A percentile compares a stretch with the other conserved stretches of the same genome.
Conservation (phyloP, 306 rosid species). For the Prunus padus region DNA sequence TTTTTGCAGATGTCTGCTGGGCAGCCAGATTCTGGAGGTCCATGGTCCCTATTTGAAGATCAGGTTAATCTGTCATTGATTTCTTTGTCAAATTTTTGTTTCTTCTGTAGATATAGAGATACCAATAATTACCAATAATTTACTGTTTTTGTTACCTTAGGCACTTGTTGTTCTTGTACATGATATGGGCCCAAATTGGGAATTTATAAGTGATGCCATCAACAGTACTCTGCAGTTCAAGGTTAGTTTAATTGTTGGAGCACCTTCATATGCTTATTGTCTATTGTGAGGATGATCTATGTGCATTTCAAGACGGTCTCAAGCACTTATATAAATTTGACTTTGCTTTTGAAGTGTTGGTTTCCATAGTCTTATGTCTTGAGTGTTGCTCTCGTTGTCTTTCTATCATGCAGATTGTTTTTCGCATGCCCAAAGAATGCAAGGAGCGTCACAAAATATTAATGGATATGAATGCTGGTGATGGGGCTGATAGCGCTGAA, state of each 20-base stretch:
- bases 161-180: slow-evolving; percentile 98
- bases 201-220: slow-evolving; percentile 91
- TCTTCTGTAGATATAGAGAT: slow-evolving; percentile 13
- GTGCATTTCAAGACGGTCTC: slow-evolving; percentile 2
- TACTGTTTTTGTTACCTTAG: slow-evolving; percentile 26
- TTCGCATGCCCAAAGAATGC: slow-evolving; percentile 94
- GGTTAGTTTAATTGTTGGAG: slow-evolving; percentile 39
- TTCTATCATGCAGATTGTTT: slow-evolving; percentile 64
- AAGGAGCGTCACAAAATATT: slow-evolving; percentile 92
- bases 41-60: slow-evolving; percentile 92
- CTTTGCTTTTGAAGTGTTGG: neutral
- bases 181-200: slow-evolving; percentile 99
- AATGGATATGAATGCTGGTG: slow-evolving; percentile 86
- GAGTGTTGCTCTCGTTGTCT: slow-evolving; percentile 15
- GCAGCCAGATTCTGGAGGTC: slow-evolving; percentile 80
- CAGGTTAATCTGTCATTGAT: slow-evolving; percentile 55
- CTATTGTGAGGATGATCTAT: neutral
- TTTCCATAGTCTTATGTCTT: slow-evolving; percentile 4
- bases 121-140: slow-evolving; percentile 6
- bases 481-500: slow-evolving; percentile 99
- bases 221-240: slow-evolving; percentile 84
- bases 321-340: neutral
- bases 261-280: neutral
- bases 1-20: slow-evolving; percentile 60
- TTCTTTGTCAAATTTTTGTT: neutral